phyloP scores from a whole-genome alignment of 1,139 yeast species.

The Scheffersomyces quercinus region DNA sequence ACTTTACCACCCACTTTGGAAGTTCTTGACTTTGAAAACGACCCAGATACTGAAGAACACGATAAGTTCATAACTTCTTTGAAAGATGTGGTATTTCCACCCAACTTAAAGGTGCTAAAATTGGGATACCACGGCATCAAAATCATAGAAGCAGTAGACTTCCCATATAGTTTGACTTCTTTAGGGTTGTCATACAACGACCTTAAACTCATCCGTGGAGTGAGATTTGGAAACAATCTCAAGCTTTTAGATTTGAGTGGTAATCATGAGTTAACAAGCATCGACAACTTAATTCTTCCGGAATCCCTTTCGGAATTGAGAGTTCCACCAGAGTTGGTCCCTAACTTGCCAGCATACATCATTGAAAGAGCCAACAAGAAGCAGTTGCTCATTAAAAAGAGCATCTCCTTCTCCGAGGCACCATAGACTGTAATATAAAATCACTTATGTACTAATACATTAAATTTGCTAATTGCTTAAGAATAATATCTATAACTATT shows the following conservation, averaged over 20 bases:
- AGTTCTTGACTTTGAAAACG: conserved; percentile 45
- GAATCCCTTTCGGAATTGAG: conserved; percentile 38
- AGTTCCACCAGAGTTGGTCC: conserved; percentile 37
- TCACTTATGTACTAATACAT: conserved; percentile 5
- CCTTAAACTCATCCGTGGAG: conserved; percentile 36
- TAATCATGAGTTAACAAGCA: conserved; percentile 39
- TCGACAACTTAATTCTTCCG: conserved; percentile 42
- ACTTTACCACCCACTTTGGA: conserved; percentile 40
- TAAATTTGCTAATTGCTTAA: conserved; percentile 1
- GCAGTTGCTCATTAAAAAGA: conserved; percentile 27
- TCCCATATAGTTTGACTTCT: conserved; percentile 33
- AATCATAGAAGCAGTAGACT: conserved; percentile 40
- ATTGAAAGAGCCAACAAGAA: conserved; percentile 44
- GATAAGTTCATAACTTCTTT: conserved; percentile 46
- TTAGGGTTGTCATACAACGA: conserved; percentile 44
- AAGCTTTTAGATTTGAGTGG: conserved; percentile 43
- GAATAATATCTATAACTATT: conserved; percentile 1
- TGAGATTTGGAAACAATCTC: conserved; percentile 37
- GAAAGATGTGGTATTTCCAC: conserved; percentile 45
- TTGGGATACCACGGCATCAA: conserved; percentile 45
- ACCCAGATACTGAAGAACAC: conserved; percentile 41
- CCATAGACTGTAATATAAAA: conserved; percentile 3
- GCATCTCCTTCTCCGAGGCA: neutral
- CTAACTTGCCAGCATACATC: conserved; percentile 39
- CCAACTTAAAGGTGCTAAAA: conserved; percentile 34